Evolutionary conservation across 2,329 filamentous ascomycete genomes (phyloP).

Genomic region (Gyromitra esculenta): DNA sequence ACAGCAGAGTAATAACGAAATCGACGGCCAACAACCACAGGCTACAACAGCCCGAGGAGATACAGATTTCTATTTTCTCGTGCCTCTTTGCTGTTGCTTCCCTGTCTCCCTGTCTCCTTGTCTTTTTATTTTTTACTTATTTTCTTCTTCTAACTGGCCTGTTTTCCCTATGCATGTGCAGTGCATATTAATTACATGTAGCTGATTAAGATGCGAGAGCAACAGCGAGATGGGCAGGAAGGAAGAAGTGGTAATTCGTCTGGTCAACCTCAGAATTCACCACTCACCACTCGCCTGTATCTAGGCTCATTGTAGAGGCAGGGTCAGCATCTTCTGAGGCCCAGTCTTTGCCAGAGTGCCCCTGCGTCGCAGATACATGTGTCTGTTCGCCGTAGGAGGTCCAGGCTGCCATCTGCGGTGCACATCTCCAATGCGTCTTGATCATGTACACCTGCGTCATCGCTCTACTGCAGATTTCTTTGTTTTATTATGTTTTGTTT

Average conservation of each 20-base stretch:
- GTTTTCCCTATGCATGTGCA: conserved; percentile 11
- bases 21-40: conserved; percentile 24
- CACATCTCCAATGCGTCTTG: conserved; percentile 18
- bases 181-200: background rate
- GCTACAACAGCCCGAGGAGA: conserved; percentile 22
- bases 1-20: conserved; percentile 23
- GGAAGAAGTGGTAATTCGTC: conserved; percentile 20
- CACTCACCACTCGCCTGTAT: conserved; percentile 19
- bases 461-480: conserved; percentile 10
- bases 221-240: conserved; percentile 26
- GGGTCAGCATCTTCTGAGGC: conserved; percentile 15
- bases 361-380: conserved; percentile 48
- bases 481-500: too few relatives aligned
- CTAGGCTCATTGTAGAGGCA: conserved; percentile 12
- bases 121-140: conserved; percentile 23
- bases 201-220: conserved; percentile 21
- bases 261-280: conserved; percentile 28
- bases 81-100: conserved; percentile 38
- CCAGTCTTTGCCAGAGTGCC: conserved; percentile 26
- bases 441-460: conserved; percentile 29
- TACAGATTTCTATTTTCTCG: conserved; percentile 41
- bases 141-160: conserved; percentile 8
- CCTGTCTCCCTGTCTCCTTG: conserved; percentile 4
- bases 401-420: conserved; percentile 18
- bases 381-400: conserved; percentile 23